Conservation (phyloP, 2,329 filamentous ascomycete genomes). For the Pseudofabraea citricarpa region DNA sequence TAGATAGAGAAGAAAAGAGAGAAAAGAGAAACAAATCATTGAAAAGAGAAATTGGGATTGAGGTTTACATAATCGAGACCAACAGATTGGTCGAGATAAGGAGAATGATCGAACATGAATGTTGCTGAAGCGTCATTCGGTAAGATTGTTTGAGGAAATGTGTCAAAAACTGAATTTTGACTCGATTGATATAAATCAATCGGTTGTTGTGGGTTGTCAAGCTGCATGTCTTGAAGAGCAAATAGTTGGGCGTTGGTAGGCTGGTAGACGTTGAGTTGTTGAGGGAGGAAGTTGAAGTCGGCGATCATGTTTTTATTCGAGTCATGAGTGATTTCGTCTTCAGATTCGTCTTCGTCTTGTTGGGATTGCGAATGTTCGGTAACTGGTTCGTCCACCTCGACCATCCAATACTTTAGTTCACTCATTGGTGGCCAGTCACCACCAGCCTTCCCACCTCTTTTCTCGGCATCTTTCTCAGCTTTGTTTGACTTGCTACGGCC, state of each 20-base stretch:
- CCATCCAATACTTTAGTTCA: conserved; percentile 56
- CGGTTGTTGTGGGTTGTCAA: conserved; percentile 14
- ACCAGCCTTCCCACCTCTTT: conserved; percentile 49
- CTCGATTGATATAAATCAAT: conserved; percentile 13
- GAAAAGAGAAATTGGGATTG: conserved; percentile 11
- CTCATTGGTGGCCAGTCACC: conserved; percentile 52
- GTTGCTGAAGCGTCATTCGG: conserved; percentile 16
- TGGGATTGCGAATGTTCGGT: conserved; percentile 26
- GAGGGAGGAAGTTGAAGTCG: conserved; percentile 13
- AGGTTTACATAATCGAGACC: conserved; percentile 9
- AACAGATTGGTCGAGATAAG: conserved; percentile 14
- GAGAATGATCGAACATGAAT: conserved; percentile 14
- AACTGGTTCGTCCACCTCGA: conserved; percentile 38
- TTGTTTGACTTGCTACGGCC: conserved; percentile 33
- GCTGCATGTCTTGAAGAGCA: conserved; percentile 11
- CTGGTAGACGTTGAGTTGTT: conserved; percentile 4
- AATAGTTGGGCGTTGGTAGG: conserved; percentile 10
- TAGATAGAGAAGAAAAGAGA: conserved; percentile 5
- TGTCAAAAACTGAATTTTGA: conserved; percentile 17
- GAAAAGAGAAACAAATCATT: conserved; percentile 2
- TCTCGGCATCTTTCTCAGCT: conserved; percentile 32
- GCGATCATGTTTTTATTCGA: conserved; percentile 20
- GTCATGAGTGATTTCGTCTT: conserved; percentile 29
- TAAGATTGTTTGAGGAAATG: conserved; percentile 11
- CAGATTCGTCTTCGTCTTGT: conserved; percentile 30